phyloP scores from a whole-genome alignment of 2,329 filamentous ascomycete genomes.

The Xylariaceae sp. region DNA sequence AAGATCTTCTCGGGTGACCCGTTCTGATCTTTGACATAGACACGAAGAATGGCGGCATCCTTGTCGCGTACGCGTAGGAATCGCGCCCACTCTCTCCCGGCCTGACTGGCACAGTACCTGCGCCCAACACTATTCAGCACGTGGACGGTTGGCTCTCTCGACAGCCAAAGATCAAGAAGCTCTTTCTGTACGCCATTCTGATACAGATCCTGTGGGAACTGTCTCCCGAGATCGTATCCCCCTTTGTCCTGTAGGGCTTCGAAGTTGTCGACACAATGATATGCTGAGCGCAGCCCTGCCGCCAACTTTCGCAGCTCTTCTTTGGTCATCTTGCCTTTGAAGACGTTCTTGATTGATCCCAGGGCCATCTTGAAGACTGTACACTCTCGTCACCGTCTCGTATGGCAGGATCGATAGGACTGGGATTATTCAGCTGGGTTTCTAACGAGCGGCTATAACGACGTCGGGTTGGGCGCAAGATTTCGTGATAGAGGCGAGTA shows the following conservation, averaged over 20 bases:
- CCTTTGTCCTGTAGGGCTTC: conserved; percentile 11
- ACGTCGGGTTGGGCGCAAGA: too few species aligned
- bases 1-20: conserved; percentile 3
- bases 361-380: neutral
- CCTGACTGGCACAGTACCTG: conserved; percentile 6
- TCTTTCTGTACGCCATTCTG: conserved; percentile 6
- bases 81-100: conserved; percentile 14
- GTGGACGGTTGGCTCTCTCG: conserved; percentile 3
- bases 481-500: too few species aligned
- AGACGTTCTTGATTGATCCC: conserved; percentile 1
- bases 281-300: neutral
- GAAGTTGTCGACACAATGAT: conserved; percentile 6
- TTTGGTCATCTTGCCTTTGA: conserved; percentile 3
- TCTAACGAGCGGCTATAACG: too few species aligned
- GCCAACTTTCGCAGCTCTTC: conserved; percentile 2
- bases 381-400: neutral
- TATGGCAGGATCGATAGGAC: too few species aligned
- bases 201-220: conserved; percentile 10
- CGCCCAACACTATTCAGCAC: conserved; percentile 4
- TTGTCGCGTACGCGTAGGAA: conserved; percentile 9
- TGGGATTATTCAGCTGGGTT: too few species aligned
- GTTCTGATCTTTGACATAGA: conserved; percentile 9
- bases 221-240: conserved; percentile 9
- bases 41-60: conserved; percentile 8
- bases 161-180: conserved; percentile 7